These are phyloP conservation scores for Diplodia scrobiculata DNA, from an alignment of 2,329 filamentous ascomycete genomes.

Conservation along the genomic window DNA sequence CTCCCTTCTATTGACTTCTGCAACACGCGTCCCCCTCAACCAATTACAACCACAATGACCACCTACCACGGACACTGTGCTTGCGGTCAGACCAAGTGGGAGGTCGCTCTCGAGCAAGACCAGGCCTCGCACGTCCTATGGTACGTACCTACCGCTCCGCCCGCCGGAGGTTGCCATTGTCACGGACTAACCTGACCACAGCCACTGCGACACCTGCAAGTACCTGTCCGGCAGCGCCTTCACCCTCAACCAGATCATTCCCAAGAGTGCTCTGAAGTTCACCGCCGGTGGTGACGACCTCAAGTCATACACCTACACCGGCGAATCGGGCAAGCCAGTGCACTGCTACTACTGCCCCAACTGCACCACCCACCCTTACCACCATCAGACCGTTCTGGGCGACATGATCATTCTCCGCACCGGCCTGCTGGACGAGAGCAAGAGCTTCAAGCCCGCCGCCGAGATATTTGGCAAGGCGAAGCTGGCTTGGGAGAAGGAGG, in stretches of 20 bases:
- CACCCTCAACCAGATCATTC: conserved; percentile 60
- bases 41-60: conserved; percentile 43
- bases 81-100: conserved; percentile 58
- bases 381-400: conserved; percentile 57
- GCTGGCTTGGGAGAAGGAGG: conserved; percentile 56
- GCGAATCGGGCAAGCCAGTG: conserved; percentile 59
- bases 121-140: conserved; percentile 51
- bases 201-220: conserved; percentile 63
- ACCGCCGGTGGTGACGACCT: conserved; percentile 53
- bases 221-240: conserved; percentile 54
- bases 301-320: conserved; percentile 59
- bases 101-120: conserved; percentile 52
- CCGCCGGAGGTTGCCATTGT: not conserved
- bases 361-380: conserved; percentile 59
- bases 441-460: conserved; percentile 54
- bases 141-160: conserved; percentile 39
- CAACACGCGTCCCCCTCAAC: not conserved
- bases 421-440: conserved; percentile 50
- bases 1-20: not conserved
- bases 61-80: conserved; percentile 57
- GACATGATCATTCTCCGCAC: conserved; percentile 58
- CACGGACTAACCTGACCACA: conserved; percentile 32
- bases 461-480: conserved; percentile 60
- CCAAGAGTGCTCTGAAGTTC: conserved; percentile 53
- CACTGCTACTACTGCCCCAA: conserved; percentile 62